Conservation (phyloP, 23 red algal genomes). For the Chondrus crispus region DNA sequence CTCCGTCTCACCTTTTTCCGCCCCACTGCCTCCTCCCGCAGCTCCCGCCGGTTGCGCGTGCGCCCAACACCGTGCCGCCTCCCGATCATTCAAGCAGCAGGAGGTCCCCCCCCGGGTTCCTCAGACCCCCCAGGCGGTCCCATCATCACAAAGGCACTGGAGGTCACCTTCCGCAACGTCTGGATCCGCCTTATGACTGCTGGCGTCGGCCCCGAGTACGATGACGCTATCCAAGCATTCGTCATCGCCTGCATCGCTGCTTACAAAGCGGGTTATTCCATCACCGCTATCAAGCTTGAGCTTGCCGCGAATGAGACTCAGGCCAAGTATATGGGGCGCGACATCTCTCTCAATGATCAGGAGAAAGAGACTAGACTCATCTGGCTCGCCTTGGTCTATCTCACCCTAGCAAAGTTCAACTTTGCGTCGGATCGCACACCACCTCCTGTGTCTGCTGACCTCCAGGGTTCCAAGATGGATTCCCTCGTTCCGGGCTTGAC, state of each 20-base stretch:
- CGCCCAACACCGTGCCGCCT: not conserved
- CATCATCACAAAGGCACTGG: constrained; percentile 40
- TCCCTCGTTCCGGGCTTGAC: constrained; percentile 15
- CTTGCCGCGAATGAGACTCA: constrained; percentile 37
- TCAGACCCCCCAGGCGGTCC: constrained; percentile 32
- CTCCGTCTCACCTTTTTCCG: not conserved
- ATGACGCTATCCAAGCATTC: constrained; percentile 47
- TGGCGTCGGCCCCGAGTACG: constrained; percentile 59
- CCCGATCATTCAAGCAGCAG: too few species aligned
- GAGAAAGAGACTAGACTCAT: constrained; percentile 62
- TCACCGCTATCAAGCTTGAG: constrained; percentile 53
- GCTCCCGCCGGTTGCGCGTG: not conserved
- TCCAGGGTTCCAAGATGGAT: not conserved
- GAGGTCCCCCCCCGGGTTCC: too few species aligned
- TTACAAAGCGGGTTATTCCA: constrained; percentile 65
- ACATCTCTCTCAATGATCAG: constrained; percentile 37
- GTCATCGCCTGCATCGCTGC: constrained; percentile 54
- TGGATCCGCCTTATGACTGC: constrained; percentile 64
- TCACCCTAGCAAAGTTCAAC: constrained; percentile 32
- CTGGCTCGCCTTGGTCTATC: constrained; percentile 58
- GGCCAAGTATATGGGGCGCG: constrained; percentile 26
- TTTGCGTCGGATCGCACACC: constrained; percentile 6
- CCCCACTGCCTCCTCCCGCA: not conserved
- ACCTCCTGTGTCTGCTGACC: not conserved
- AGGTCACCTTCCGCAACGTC: constrained; percentile 67